Evolutionary conservation across 2,329 filamentous ascomycete genomes (phyloP).

Genomic region (Harringtonia aguacate): DNA sequence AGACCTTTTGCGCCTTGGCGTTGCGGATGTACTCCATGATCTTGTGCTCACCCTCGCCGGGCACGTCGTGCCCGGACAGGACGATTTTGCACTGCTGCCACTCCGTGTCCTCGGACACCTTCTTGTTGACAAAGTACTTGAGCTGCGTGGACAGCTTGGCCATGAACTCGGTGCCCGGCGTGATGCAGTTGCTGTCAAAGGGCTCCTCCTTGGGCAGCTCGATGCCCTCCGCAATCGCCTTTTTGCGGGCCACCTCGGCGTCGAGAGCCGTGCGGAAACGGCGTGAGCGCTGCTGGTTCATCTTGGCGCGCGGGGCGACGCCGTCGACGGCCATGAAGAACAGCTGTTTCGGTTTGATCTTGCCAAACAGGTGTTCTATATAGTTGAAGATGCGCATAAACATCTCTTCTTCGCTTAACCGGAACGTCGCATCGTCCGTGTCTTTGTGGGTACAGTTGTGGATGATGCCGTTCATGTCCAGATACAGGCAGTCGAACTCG

Average conservation of each 20-base stretch:
- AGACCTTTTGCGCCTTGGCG: slow-evolving; percentile 87
- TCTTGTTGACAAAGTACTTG: slow-evolving; percentile 98
- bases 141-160: slow-evolving; percentile 87
- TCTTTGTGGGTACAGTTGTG: slow-evolving; percentile 99
- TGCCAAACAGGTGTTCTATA: slow-evolving; percentile 96
- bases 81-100: slow-evolving; percentile 98
- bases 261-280: slow-evolving; percentile 93
- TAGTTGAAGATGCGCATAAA: slow-evolving; percentile 99
- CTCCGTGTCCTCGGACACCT: slow-evolving; percentile 90
- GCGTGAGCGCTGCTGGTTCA: slow-evolving; percentile 96
- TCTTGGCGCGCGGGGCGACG: slow-evolving; percentile 94
- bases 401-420: slow-evolving; percentile 96
- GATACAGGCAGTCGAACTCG: slow-evolving; percentile 95
- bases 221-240: slow-evolving; percentile 78
- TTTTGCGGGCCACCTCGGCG: slow-evolving; percentile 79
- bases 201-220: slow-evolving; percentile 92
- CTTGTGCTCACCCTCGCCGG: slow-evolving; percentile 97
- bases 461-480: slow-evolving; percentile 99
- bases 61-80: slow-evolving; percentile 93
- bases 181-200: slow-evolving; percentile 99
- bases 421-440: slow-evolving; percentile 80
- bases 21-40: slow-evolving; percentile 99
- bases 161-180: slow-evolving; percentile 95
- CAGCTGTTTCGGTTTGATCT: slow-evolving; percentile 95
- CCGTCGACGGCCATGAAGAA: slow-evolving; percentile 99